Percentiles rank a stretch among this genome's conserved stretches.
These are phyloP conservation scores for Pseudocercospora fijiensis DNA, from an alignment of 2,329 filamentous ascomycete species.

Conservation along the genomic window DNA sequence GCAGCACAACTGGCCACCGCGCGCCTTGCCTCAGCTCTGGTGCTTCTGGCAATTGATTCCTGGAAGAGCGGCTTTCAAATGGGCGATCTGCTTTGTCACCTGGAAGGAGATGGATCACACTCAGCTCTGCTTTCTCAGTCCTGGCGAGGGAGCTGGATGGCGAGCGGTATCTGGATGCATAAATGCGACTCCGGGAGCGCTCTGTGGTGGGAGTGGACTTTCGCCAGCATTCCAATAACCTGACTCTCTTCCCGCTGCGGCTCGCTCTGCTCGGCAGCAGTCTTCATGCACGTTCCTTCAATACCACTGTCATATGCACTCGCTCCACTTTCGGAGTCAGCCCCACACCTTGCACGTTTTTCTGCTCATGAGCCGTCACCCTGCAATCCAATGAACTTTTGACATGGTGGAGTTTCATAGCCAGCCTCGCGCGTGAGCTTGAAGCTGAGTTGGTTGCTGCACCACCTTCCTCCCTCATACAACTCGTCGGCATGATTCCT, in stretches of 20 bases:
- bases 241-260: neutral
- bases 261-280: neutral
- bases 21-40: neutral
- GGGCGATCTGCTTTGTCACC: neutral
- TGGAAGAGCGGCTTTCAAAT: neutral
- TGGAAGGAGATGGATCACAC: neutral
- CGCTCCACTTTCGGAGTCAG: neutral
- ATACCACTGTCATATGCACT: neutral
- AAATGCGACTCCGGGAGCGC: neutral
- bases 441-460: neutral
- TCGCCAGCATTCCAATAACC: neutral
- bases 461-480: neutral
- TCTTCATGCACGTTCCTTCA: neutral
- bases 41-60: neutral
- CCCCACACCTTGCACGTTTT: neutral
- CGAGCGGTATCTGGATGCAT: neutral
- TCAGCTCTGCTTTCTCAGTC: neutral
- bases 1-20: neutral
- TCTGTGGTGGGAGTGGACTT: neutral
- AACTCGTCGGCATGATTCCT: neutral
- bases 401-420: neutral
- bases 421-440: neutral
- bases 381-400: neutral
- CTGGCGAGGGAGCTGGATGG: neutral
- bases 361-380: neutral